Conservation (phyloP, 2,329 filamentous ascomycete genomes). For the Ceratocystis eucalypticola region DNA sequence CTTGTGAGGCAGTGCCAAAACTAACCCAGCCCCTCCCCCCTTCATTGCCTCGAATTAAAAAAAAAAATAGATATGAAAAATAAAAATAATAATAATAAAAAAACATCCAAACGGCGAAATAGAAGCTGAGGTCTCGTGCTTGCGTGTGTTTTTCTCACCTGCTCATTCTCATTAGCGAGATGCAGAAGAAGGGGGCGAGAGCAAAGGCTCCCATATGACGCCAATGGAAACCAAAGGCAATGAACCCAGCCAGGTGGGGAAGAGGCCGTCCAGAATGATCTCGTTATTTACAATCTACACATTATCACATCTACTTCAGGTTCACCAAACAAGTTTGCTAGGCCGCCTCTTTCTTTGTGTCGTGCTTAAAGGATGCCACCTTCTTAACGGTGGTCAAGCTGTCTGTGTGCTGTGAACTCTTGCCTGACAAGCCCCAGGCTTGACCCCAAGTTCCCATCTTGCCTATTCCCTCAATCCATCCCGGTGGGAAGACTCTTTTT, state of each 20-base stretch:
- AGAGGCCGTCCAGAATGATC: too few species aligned
- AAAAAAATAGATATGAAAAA: neutral
- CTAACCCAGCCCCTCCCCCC: neutral
- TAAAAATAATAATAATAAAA: neutral
- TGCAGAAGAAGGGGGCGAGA: too few species aligned
- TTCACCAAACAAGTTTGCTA: neutral
- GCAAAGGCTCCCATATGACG: too few species aligned
- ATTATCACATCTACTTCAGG: too few species aligned
- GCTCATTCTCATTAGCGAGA: neutral
- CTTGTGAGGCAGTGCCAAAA: neutral
- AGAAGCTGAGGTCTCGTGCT: too few species aligned
- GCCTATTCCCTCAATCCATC: constrained; percentile 16
- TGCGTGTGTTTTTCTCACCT: neutral
- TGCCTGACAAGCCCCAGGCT: neutral
- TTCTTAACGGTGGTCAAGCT: neutral
- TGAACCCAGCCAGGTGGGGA: too few species aligned
- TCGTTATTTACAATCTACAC: too few species aligned
- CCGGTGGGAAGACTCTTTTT: constrained; percentile 11
- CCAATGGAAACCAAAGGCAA: too few species aligned
- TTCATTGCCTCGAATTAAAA: neutral
- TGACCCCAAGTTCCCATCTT: neutral
- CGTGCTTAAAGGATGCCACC: neutral
- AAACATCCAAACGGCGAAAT: neutral
- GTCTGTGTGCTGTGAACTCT: neutral
- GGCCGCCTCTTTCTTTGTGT: neutral